Base-by-base conservation (phyloP, 495 filamentous ascomycete genomes). In the Jackrogersella multiformis region DNA sequence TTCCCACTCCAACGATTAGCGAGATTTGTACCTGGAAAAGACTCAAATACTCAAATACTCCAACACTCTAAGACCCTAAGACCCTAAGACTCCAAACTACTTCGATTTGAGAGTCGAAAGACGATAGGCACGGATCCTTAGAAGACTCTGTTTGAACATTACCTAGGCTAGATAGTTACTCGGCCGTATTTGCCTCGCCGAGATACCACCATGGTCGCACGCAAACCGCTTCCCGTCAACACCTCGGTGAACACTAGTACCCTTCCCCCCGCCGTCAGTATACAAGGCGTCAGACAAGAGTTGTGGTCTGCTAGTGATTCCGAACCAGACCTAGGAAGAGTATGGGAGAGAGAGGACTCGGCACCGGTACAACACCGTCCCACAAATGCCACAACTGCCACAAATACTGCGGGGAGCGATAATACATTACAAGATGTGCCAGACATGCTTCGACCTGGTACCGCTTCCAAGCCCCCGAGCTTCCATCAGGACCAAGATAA, bases 161-260 rank as follows among this genome's bases (percentile, higher is more conserved):
- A 38, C n/a, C n/a, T n/a, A n/a, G n/a, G n/a, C 5, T 30, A 18
- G 2, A 23, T 53, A 64, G 1, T 24, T 32, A 18, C 21, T 70
- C 61, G 66, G 61, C 52, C 56, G 61, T 58, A 65, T 54, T 65
- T 15, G 21, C 67, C 23, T 65, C 41, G 52, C 52, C 61, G 51
- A 61, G 39, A 65, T 65, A 70, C 20, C 61, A 70, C 61, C 56
- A 70, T 70, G 67, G 67, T 70, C 42, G 51, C 67, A 57, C 73
- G 77, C 59, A 84, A 83, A 54, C 80, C 83, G 35, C 55, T 80
- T 38, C 74, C 81, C 23, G 52, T 65, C 24, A 59, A 66, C 57
- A 67, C 75, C 42, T 70, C 75, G 12, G 57, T 68, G 30, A 63
- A 75, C 38, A 68, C 76, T 12, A 61, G 61, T 35, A 36, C 60